Evolutionary conservation across 2,329 filamentous ascomycete genomes (phyloP).

Genomic region (Stemphylium vesicarium): DNA sequence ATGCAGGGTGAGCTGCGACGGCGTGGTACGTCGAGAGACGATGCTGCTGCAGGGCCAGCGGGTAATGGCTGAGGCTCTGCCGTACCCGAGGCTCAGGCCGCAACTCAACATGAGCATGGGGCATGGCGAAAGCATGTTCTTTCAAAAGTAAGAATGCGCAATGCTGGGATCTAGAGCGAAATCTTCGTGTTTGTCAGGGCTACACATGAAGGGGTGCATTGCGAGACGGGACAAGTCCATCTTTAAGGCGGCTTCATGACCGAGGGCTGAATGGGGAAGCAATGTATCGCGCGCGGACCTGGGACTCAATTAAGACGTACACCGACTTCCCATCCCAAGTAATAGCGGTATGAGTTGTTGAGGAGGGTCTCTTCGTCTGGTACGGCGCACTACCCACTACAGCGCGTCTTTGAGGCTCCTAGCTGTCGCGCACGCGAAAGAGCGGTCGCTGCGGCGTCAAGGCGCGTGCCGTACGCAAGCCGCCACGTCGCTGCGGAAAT

Average conservation of each 20-base stretch:
- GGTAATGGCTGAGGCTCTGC: background rate
- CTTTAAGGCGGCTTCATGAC: too few relatives aligned
- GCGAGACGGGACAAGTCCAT: too few relatives aligned
- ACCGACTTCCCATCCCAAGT: conserved; percentile 5
- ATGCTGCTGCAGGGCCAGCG: conserved; percentile 7
- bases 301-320: background rate
- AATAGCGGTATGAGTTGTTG: conserved; percentile 14
- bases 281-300: background rate
- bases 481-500: conserved; percentile 34
- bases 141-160: too few relatives aligned
- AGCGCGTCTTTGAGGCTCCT: conserved; percentile 1
- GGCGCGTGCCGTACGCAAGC: conserved; percentile 19
- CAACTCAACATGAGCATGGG: background rate
- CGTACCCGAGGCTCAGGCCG: background rate
- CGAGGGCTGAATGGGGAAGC: too few relatives aligned
- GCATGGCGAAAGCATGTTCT: background rate
- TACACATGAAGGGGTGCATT: too few relatives aligned
- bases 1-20: background rate
- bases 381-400: background rate
- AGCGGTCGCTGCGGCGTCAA: conserved; percentile 16
- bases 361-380: background rate
- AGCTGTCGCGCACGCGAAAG: conserved; percentile 8
- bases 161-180: too few relatives aligned
- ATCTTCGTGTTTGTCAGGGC: too few relatives aligned
- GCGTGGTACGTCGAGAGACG: background rate